Percentiles rank a stretch among this genome's conserved stretches.
These are phyloP conservation scores for Sporisorium sorghi DNA, from an alignment of 1,284 basidiomycete genomes.

Conservation along the genomic window DNA sequence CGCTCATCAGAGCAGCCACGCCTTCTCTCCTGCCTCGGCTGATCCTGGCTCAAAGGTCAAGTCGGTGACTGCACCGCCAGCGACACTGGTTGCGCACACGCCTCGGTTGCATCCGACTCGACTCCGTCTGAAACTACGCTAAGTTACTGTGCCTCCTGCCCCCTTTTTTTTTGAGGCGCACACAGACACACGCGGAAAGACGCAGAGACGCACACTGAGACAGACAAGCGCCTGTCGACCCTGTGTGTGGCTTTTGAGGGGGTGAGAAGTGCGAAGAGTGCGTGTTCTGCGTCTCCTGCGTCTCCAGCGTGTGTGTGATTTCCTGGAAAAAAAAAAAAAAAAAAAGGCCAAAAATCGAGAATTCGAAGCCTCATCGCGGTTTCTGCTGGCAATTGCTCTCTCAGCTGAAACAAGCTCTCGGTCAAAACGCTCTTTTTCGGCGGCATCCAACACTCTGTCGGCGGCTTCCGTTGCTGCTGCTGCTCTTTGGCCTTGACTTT, in stretches of 20 bases:
- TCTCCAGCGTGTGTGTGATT: slow-evolving; percentile 13
- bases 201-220: too few relatives aligned
- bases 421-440: slow-evolving; percentile 1
- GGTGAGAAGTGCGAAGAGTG: too few relatives aligned
- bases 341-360: too few relatives aligned
- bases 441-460: background rate
- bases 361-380: background rate
- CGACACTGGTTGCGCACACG: slow-evolving; percentile 5
- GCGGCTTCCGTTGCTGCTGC: slow-evolving; percentile 5
- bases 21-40: too few relatives aligned
- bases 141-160: background rate
- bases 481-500: background rate
- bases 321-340: background rate
- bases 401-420: slow-evolving; percentile 1
- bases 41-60: too few relatives aligned
- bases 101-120: slow-evolving; percentile 12
- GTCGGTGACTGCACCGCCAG: too few relatives aligned
- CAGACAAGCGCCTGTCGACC: slow-evolving; percentile 6
- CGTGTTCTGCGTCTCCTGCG: background rate
- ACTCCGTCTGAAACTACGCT: background rate
- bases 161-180: background rate
- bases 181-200: too few relatives aligned
- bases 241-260: background rate
- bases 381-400: slow-evolving; percentile 9
- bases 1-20: slow-evolving; percentile 2